Evolutionary conservation across 1,284 basidiomycete genomes (phyloP).

Genomic region (Lignosus rhinocerotis): DNA sequence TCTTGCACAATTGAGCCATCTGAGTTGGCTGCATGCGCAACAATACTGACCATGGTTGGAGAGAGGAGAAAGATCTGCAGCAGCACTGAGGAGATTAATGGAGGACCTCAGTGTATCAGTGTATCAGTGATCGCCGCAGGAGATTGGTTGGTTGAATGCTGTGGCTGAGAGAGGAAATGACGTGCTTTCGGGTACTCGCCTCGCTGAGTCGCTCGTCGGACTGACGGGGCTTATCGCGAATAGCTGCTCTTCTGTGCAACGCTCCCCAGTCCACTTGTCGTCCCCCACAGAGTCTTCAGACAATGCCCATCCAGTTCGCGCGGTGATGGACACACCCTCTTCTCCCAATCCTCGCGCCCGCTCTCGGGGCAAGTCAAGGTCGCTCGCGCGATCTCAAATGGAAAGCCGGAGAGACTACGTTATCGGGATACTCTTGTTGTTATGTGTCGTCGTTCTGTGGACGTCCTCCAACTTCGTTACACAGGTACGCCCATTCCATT

Average conservation of each 20-base stretch:
- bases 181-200: constrained; percentile 2
- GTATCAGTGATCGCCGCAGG: neutral
- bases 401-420: constrained; percentile 54
- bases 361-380: constrained; percentile 20
- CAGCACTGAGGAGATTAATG: neutral
- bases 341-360: constrained; percentile 9
- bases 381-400: constrained; percentile 14
- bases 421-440: constrained; percentile 70
- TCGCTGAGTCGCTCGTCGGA: too few relatives aligned
- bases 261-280: neutral
- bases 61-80: neutral
- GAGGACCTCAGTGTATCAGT: neutral
- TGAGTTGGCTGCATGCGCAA: too few relatives aligned
- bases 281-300: neutral
- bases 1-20: constrained; percentile 10
- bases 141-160: neutral
- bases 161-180: constrained; percentile 5
- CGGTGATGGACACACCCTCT: constrained; percentile 15
- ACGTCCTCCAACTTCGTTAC: constrained; percentile 79
- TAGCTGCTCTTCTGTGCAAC: neutral
- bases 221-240: neutral
- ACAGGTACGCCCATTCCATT: constrained; percentile 49
- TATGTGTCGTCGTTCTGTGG: constrained; percentile 86
- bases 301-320: neutral
- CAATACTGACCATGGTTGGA: constrained; percentile 11